A percentile compares a stretch with the other conserved stretches of the same genome.
These are phyloP conservation scores for Herpotrichia juniperi DNA, from an alignment of 2,329 filamentous ascomycete species.

Conservation along the genomic window DNA sequence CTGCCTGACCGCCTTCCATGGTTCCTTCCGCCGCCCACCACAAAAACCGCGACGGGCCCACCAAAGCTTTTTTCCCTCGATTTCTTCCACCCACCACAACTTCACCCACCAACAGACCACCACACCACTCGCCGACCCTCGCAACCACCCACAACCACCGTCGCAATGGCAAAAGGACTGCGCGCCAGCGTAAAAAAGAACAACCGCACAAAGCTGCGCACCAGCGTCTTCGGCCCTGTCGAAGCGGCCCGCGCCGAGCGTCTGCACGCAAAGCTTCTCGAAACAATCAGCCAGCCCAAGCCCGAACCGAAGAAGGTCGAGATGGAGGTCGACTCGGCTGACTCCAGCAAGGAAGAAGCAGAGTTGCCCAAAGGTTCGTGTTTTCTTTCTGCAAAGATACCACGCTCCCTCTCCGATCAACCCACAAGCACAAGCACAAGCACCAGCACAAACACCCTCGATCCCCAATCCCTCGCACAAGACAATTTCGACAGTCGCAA, in stretches of 20 bases:
- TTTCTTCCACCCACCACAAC: slow-evolving; percentile 5
- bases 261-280: slow-evolving; percentile 83
- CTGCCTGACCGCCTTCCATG: slow-evolving; percentile 6
- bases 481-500: slow-evolving; percentile 30
- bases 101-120: slow-evolving; percentile 12
- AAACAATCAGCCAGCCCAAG: slow-evolving; percentile 78
- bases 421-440: background rate
- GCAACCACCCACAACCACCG: background rate
- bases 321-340: slow-evolving; percentile 52
- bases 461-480: slow-evolving; percentile 10
- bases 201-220: slow-evolving; percentile 82
- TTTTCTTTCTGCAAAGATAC: slow-evolving; percentile 36
- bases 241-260: slow-evolving; percentile 81
- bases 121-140: slow-evolving; percentile 11
- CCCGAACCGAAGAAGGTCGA: slow-evolving; percentile 55
- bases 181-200: slow-evolving; percentile 79
- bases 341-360: slow-evolving; percentile 25
- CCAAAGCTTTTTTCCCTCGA: slow-evolving; percentile 1
- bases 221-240: slow-evolving; percentile 81
- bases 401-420: slow-evolving; percentile 26
- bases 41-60: slow-evolving; percentile 25
- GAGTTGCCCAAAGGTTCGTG: slow-evolving; percentile 39
- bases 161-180: slow-evolving; percentile 83
- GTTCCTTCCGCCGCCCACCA: slow-evolving; percentile 22
- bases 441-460: slow-evolving; percentile 9